A percentile compares a stretch with the other conserved stretches of the same genome.
Evolutionary conservation across 805 yeast genomes (phyloP).

Genomic region (Candida chauliodis): DNA sequence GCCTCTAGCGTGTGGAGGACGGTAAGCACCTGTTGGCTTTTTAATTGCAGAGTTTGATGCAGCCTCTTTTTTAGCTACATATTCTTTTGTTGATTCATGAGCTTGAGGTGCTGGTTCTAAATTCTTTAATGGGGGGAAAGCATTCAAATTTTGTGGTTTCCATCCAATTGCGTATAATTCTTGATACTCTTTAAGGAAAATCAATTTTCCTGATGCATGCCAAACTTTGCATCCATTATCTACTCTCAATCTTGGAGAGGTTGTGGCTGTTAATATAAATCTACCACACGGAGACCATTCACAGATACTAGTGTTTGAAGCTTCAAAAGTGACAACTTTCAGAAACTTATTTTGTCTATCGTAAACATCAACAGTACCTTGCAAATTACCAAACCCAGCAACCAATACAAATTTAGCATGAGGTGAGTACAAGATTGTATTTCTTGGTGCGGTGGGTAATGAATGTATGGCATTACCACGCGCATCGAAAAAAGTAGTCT

Average conservation of each 20-base stretch:
- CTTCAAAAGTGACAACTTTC: conserved; percentile 79
- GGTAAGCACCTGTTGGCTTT: conserved; percentile 84
- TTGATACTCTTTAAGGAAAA: conserved; percentile 72
- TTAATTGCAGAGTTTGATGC: conserved; percentile 31
- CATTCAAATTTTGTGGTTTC: conserved; percentile 62
- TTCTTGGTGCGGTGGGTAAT: conserved; percentile 82
- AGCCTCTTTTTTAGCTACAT: conserved; percentile 39
- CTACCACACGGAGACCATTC: conserved; percentile 98
- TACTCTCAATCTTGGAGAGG: conserved; percentile 93
- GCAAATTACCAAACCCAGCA: conserved; percentile 97
- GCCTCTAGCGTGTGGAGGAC: conserved; percentile 92
- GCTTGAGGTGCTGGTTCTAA: conserved; percentile 60
- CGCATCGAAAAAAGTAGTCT: conserved; percentile 89
- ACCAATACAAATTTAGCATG: conserved; percentile 87
- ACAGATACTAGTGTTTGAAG: conserved; percentile 93
- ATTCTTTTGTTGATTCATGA: conserved; percentile 67
- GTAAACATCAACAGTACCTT: conserved; percentile 92
- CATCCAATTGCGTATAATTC: conserved; percentile 82
- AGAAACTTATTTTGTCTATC: conserved; percentile 85
- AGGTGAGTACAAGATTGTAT: conserved; percentile 89
- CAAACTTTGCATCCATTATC: conserved; percentile 93
- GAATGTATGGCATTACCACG: conserved; percentile 85
- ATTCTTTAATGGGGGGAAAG: conserved; percentile 51
- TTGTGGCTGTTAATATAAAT: conserved; percentile 89
- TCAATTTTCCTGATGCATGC: conserved; percentile 83